Base-by-base conservation (phyloP, 306 rosid species). In the Arachis stenosperma region DNA sequence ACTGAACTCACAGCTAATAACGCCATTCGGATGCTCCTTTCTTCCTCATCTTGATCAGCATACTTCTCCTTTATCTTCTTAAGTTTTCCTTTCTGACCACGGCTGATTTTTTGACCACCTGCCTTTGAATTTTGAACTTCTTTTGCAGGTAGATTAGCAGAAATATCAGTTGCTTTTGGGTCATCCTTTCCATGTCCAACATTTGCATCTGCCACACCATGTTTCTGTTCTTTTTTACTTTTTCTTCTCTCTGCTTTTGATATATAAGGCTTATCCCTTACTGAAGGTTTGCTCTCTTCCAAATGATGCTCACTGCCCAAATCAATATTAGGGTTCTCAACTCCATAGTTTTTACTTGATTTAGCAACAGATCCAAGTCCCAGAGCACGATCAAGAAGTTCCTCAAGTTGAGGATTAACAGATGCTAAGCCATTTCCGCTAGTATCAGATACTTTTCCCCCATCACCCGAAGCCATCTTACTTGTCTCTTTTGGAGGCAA, bases 31-130 rank as follows among this genome's bases (percentile, higher is more conserved):
- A 94, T 89, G 80, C 82, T 81, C 82, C 99, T 90, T 84, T 94
- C 99, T 83, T 91, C 97, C 85, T 94, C 99, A 58, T 94, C 99
- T 77, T 94, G 99, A 75, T 90, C 90, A 10, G 95, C 99, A 68
- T 94, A 94, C 84, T 94, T 94, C 84, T 86, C 99, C 82, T 89
- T 94, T 81, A 94, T 88, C 84, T 94, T 94, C 87, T 88, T 91
- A 68, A 94, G 89, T 75, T 91, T 94, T 22, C 89, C 86, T 90
- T 15, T 88, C 77, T 94, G 95, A 58, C 99, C 99, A 67, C 97
- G 99, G 80, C 91, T 80, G 54, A 62, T 42, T 81, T 91, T 94
- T 81, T 80, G 88, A 85, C 86, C 77, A 78, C 78, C 83, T 46
- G 87, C 73, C 81, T 88, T 86, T 22, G 74, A 75, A 81, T 75